phyloP scores from a whole-genome alignment of 306 rosid species.

The Bauhinia variegata region DNA sequence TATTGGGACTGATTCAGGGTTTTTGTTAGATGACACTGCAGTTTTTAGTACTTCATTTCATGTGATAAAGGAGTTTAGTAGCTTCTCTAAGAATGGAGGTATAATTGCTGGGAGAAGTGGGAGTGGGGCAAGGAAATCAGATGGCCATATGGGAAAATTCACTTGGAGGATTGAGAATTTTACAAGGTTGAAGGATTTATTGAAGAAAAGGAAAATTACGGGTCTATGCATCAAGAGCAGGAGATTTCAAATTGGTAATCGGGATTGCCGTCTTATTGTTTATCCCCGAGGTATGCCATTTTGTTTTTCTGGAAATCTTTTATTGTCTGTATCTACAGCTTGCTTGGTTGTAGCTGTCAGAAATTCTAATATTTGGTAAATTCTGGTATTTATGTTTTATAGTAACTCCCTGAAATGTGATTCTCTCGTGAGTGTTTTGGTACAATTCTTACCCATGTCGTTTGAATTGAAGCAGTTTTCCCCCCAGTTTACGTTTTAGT shows the following conservation, averaged over 20 bases:
- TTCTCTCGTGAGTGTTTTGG: conserved; percentile 40
- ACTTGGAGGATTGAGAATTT: conserved; percentile 96
- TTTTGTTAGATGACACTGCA: conserved; percentile 78
- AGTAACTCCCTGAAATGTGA: conserved; percentile 32
- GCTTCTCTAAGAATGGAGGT: conserved; percentile 89
- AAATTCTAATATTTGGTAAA: conserved; percentile 18
- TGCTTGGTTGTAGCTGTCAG: conserved; percentile 33
- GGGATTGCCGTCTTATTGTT: conserved; percentile 97
- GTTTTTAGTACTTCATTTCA: conserved; percentile 95
- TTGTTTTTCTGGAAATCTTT: conserved; percentile 29
- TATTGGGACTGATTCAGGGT: conserved; percentile 79
- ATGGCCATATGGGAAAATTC: conserved; percentile 94
- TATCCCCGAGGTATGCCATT: conserved; percentile 90
- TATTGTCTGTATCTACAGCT: neutral
- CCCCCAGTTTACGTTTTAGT: too few species aligned
- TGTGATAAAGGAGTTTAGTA: conserved; percentile 90
- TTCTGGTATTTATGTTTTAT: conserved; percentile 20
- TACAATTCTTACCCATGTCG: conserved; percentile 37
- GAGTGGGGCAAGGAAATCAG: conserved; percentile 81
- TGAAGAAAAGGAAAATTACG: conserved; percentile 95
- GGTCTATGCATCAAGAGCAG: conserved; percentile 98
- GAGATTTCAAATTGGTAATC: conserved; percentile 95
- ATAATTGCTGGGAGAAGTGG: conserved; percentile 73
- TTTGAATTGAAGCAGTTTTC: conserved; percentile 28
- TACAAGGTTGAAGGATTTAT: conserved; percentile 89